A percentile compares a stretch with the other conserved stretches of the same genome.
These are phyloP conservation scores for Asterella californica DNA, from an alignment of 225 moss, liverwort and hornwort species.

Conservation along the genomic window DNA sequence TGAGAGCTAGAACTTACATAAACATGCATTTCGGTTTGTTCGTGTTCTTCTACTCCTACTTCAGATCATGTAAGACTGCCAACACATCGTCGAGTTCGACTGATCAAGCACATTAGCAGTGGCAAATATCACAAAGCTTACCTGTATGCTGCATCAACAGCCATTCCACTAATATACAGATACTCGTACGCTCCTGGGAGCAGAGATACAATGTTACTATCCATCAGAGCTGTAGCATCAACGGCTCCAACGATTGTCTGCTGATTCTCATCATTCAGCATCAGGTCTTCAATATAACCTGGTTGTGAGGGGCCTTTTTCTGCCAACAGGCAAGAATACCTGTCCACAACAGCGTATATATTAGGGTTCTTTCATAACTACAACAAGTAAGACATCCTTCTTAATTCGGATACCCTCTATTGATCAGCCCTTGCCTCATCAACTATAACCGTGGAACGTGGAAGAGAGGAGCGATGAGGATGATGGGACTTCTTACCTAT, in stretches of 20 bases:
- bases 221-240: slow-evolving; percentile 67
- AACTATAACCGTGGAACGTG: background rate
- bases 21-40: background rate
- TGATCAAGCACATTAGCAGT: background rate
- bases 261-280: slow-evolving; percentile 21
- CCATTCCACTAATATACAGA: slow-evolving; percentile 95
- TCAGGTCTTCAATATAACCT: slow-evolving; percentile 33
- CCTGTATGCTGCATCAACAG: slow-evolving; percentile 79
- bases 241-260: slow-evolving; percentile 65
- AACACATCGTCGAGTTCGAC: background rate
- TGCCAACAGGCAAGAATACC: slow-evolving; percentile 90
- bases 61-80: background rate
- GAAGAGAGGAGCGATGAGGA: background rate
- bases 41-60: background rate
- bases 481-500: slow-evolving; percentile 48
- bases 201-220: slow-evolving; percentile 66
- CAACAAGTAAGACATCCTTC: too few species aligned
- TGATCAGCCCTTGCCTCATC: background rate
- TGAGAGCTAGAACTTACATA: background rate
- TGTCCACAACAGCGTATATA: slow-evolving; percentile 36
- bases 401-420: too few species aligned
- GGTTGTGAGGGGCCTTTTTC: slow-evolving; percentile 47
- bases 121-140: slow-evolving; percentile 6
- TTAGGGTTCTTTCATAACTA: background rate
- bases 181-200: slow-evolving; percentile 77